Conservation (phyloP, 1,139 yeast genomes). For the Nakaseomyces nivariensis region DNA sequence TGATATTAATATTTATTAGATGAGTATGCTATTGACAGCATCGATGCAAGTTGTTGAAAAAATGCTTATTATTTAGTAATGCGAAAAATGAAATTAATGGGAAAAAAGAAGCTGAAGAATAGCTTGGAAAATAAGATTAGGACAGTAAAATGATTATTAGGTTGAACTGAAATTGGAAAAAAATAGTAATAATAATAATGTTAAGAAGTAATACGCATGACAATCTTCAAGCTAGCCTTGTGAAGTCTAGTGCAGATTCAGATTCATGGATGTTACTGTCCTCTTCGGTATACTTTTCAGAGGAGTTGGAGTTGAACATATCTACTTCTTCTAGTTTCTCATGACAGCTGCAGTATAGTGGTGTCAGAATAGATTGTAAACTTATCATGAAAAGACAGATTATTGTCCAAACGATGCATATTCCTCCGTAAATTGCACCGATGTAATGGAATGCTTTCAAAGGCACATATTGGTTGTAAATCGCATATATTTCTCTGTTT, state of each 20-base stretch:
- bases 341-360: not conserved
- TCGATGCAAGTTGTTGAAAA: not conserved
- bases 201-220: too few relatives aligned
- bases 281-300: not conserved
- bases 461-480: constrained; percentile 29
- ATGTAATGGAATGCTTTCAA: constrained; percentile 45
- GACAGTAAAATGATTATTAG: not conserved
- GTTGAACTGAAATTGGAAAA: not conserved
- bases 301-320: not conserved
- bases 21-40: too few relatives aligned
- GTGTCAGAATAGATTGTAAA: not conserved
- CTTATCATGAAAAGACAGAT: constrained; percentile 16
- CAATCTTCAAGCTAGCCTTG: not conserved
- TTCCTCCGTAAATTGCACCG: constrained; percentile 49
- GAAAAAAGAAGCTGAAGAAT: not conserved
- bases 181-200: too few relatives aligned
- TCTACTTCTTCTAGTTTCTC: not conserved
- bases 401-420: constrained; percentile 20
- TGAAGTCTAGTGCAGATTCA: constrained; percentile 3
- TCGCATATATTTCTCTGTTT: constrained; percentile 40
- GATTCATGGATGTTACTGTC: not conserved
- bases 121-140: not conserved
- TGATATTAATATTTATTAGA: too few relatives aligned
- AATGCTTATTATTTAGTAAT: not conserved
- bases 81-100: not conserved